Evolutionary conservation across 2,329 filamentous ascomycete species (phyloP), one percentile per base, ranked within the genome.

Genomic region (Beauveria pseudobassiana): DNA sequence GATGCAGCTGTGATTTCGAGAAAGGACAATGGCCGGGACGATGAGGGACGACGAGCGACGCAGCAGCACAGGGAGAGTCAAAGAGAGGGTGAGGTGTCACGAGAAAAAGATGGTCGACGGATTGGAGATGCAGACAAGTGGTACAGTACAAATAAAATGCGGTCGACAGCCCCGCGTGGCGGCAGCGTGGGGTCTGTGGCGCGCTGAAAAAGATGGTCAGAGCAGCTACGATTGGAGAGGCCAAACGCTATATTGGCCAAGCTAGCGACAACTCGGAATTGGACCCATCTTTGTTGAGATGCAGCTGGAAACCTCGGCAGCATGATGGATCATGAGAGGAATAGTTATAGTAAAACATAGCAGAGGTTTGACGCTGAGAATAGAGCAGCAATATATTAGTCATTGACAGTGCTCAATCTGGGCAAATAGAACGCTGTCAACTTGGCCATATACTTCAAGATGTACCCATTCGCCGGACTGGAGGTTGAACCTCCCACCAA

Each of bases 131-230:
- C 5, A 34, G 26, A 56, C 30, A 16, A 16, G 10, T 14, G 38
- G 12, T 40, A 18, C 16, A 40, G 38, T 40, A 40, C 38, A n/a
- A 51, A 34, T 12, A 55, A 55, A 55, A 34, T 55, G 59, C 43
- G 28, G 59, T 49, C 51, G 59, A 51, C 43, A 34, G 59, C 59
- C 59, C 59, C 59, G 59, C 59, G 51, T 50, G 59, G 59, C 51
- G 59, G 14, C 59, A 43, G 50, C 51, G 59, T 61, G 59, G 59
- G 59, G 59, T 61, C 43, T 30, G 5, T 26, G 52, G 49, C 34
- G 49, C 49, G 18, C 5, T 26, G 5, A 9, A 54, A 54, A 28
- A 6, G 7, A 5, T 18, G 14, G 16, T 26, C 14, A 3, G 24
- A 50, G 28, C 26, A n/a, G 16, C 43, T 46, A 14, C 34, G 12